Evolutionary conservation across 2,329 filamentous ascomycete genomes (phyloP).

Genomic region (Polytolypa hystricis): DNA sequence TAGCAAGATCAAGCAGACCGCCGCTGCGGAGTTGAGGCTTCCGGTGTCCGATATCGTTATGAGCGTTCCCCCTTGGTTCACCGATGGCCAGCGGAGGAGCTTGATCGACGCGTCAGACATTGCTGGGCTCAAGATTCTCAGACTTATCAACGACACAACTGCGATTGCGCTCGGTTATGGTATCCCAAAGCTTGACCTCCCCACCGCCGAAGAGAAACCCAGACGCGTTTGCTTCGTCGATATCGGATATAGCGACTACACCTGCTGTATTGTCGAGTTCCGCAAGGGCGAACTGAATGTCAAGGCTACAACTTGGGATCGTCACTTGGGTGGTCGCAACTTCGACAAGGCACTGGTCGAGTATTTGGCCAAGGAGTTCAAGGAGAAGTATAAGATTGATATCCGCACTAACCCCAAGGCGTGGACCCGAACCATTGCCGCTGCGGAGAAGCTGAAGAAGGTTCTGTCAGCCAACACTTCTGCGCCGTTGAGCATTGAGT

Average conservation of each 20-base stretch:
- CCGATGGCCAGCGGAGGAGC: constrained; percentile 78
- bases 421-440: constrained; percentile 71
- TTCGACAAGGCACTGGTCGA: constrained; percentile 93
- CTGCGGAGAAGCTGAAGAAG: constrained; percentile 97
- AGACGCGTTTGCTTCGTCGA: constrained; percentile 85
- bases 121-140: constrained; percentile 80
- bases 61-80: constrained; percentile 95
- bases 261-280: constrained; percentile 88
- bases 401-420: constrained; percentile 86
- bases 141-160: constrained; percentile 96
- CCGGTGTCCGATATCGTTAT: constrained; percentile 89
- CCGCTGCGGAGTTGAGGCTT: constrained; percentile 74
- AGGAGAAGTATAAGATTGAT: constrained; percentile 95
- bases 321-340: constrained; percentile 93
- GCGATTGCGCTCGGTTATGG: constrained; percentile 92
- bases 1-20: constrained; percentile 84
- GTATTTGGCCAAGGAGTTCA: constrained; percentile 91
- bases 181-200: constrained; percentile 95
- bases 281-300: constrained; percentile 92
- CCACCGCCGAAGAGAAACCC: constrained; percentile 78
- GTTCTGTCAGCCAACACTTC: constrained; percentile 89
- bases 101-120: constrained; percentile 89
- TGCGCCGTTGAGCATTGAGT: constrained; percentile 92
- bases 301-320: constrained; percentile 84
- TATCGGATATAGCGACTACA: constrained; percentile 94